Conservation (phyloP, 257 asterid genomes). For the Leonotis leonurus region DNA sequence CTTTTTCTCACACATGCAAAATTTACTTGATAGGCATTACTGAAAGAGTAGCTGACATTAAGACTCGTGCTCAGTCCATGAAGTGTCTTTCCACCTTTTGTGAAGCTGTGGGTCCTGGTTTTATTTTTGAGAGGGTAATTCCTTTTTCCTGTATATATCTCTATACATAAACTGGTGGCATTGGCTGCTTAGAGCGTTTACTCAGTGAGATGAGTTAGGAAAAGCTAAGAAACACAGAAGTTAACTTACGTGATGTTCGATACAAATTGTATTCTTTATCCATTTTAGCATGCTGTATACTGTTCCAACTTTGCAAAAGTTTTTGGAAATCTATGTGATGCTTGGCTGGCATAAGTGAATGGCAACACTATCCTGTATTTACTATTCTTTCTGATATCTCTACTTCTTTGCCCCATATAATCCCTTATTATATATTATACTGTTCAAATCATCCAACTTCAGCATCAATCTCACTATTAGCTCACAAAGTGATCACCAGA, state of each 20-base stretch:
- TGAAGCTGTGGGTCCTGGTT: slow-evolving; percentile 98
- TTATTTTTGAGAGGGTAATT: slow-evolving; percentile 88
- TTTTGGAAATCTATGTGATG: neutral
- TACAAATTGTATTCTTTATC: neutral
- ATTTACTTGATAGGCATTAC: slow-evolving; percentile 54
- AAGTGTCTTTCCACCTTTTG: slow-evolving; percentile 88
- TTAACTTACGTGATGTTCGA: neutral
- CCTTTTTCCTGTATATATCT: neutral
- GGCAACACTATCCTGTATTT: neutral
- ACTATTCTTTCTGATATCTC: neutral
- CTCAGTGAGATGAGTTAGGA: neutral
- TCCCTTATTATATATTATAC: neutral
- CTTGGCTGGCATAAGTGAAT: neutral
- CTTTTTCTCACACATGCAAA: slow-evolving; percentile 3
- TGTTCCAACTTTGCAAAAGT: neutral
- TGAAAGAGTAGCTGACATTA: slow-evolving; percentile 98
- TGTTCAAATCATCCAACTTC: neutral
- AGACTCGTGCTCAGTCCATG: slow-evolving; percentile 91
- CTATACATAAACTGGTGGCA: neutral
- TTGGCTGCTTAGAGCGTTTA: neutral
- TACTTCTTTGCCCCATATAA: neutral
- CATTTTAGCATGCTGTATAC: neutral
- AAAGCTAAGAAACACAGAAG: too few relatives aligned
- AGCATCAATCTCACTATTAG: neutral
- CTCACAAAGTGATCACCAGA: neutral